Evolutionary conservation across 1,284 basidiomycete genomes (phyloP).

Genomic region (Pterula multifida): DNA sequence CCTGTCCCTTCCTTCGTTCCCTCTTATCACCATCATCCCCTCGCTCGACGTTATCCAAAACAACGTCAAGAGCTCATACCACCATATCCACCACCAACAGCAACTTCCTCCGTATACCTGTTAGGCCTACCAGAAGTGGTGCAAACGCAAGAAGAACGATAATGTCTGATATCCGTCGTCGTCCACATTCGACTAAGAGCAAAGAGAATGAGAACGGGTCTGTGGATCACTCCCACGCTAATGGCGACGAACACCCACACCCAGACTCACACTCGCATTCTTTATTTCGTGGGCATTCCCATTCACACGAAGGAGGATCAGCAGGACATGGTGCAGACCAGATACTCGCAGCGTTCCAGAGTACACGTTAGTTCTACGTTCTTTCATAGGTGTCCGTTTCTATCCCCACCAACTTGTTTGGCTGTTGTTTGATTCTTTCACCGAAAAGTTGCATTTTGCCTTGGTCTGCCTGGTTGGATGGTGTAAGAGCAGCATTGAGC

Average conservation of each 20-base stretch:
- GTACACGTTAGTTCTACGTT: slow-evolving; percentile 38
- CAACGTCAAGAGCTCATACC: background rate
- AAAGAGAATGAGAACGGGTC: slow-evolving; percentile 14
- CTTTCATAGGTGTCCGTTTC: too few species aligned
- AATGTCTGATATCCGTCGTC: background rate
- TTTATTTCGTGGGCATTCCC: slow-evolving; percentile 34
- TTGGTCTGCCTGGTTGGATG: background rate
- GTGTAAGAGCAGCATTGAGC: slow-evolving; percentile 5
- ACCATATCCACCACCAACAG: too few species aligned
- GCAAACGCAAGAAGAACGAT: too few species aligned
- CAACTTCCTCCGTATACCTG: too few species aligned
- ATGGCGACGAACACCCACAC: slow-evolving; percentile 24
- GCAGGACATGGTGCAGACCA: slow-evolving; percentile 60
- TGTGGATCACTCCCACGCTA: slow-evolving; percentile 14
- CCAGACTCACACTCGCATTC: slow-evolving; percentile 42
- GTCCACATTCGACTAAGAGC: slow-evolving; percentile 2
- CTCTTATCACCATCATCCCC: background rate
- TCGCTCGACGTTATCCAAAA: background rate
- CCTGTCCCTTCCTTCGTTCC: background rate
- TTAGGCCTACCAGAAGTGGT: too few species aligned
- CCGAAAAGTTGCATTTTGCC: slow-evolving; percentile 6
- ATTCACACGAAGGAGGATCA: slow-evolving; percentile 54
- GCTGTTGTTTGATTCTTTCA: slow-evolving; percentile 7
- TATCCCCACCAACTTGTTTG: too few species aligned
- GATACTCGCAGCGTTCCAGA: slow-evolving; percentile 59